Evolutionary conservation across 2,329 filamentous ascomycete genomes (phyloP).

Genomic region (Xylariaceae sp.): DNA sequence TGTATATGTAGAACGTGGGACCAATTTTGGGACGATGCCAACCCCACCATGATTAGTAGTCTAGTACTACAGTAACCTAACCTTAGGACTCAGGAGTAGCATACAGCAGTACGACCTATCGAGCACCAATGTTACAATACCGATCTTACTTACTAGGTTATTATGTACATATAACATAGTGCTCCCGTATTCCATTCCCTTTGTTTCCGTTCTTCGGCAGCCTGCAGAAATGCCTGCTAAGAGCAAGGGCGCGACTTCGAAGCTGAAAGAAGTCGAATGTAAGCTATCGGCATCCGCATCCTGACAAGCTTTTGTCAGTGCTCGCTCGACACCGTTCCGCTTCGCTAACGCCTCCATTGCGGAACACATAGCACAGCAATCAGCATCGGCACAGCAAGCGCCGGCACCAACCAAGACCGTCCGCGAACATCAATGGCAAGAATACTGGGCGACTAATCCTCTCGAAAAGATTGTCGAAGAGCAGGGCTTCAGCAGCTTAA

Average conservation of each 20-base stretch:
- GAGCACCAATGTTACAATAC: no score
- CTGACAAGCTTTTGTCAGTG: no score
- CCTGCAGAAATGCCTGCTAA: conserved; percentile 29
- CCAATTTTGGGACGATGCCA: no score
- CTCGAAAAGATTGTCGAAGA: conserved; percentile 41
- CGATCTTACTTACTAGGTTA: no score
- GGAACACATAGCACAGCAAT: conserved; percentile 18
- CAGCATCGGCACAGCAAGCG: conserved; percentile 26
- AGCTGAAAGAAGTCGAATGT: conserved; percentile 27
- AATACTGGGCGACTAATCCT: conserved; percentile 47
- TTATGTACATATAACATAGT: not conserved
- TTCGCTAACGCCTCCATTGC: conserved; percentile 1
- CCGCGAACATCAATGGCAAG: conserved; percentile 42
- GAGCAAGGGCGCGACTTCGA: conserved; percentile 25
- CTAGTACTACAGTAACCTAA: no score
- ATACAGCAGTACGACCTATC: no score
- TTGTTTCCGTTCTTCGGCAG: conserved; percentile 10
- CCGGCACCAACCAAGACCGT: conserved; percentile 38
- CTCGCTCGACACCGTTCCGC: no score
- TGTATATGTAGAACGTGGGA: no score
- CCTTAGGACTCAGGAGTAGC: no score
- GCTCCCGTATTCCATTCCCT: no score
- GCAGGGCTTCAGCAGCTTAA: conserved; percentile 40
- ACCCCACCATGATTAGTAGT: no score
- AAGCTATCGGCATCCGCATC: conserved; percentile 14